phyloP scores from a whole-genome alignment of 179 eudicot genomes.

The Camellia oleifera region DNA sequence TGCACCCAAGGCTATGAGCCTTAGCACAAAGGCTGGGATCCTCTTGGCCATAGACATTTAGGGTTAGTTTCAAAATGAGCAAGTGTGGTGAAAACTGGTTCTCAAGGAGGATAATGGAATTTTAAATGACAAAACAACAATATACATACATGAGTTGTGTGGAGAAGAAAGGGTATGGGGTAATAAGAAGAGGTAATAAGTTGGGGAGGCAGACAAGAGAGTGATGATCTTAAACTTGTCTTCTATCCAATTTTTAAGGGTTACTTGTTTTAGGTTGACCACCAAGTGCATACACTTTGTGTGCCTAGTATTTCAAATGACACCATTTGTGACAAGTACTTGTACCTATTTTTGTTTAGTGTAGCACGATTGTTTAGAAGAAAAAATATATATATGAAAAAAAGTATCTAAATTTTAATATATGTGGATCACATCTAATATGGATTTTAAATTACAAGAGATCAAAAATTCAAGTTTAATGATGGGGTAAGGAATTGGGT shows the following conservation, averaged over 20 bases:
- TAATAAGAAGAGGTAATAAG: constrained; percentile 10
- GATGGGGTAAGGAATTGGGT: too few relatives aligned
- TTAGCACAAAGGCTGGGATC: constrained; percentile 45
- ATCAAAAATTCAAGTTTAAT: too few relatives aligned
- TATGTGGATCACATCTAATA: too few relatives aligned
- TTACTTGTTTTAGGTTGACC: constrained; percentile 25
- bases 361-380: too few relatives aligned
- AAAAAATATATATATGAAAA: background rate
- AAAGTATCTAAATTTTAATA: background rate
- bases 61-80: background rate
- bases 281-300: constrained; percentile 14
- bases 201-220: constrained; percentile 26
- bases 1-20: constrained; percentile 65
- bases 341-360: too few relatives aligned
- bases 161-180: background rate
- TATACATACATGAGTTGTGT: background rate
- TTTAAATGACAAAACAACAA: background rate
- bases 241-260: constrained; percentile 1
- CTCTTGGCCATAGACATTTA: constrained; percentile 46
- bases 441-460: too few relatives aligned
- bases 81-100: background rate
- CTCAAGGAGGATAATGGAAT: background rate
- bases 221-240: constrained; percentile 26
- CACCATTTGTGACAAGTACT: background rate
- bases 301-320: background rate